Percentiles rank a stretch among this genome's conserved stretches.
These are phyloP conservation scores for Boletus semigastroideus DNA, from an alignment of 1,284 basidiomycete species.

Conservation along the genomic window DNA sequence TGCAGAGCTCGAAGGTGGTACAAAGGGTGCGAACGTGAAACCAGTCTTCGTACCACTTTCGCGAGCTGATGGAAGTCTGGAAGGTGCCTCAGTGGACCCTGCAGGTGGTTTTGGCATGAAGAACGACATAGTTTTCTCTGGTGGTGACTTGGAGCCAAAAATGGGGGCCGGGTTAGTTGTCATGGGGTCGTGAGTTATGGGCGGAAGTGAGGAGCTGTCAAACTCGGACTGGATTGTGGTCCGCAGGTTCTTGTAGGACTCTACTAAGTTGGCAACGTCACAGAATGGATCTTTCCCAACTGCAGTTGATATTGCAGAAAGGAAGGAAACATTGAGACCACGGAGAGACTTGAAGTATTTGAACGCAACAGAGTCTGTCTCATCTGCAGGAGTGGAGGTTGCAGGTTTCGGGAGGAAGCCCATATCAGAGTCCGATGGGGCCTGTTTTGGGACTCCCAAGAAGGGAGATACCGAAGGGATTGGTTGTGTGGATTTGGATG, in stretches of 20 bases:
- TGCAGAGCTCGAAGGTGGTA: conserved; percentile 23
- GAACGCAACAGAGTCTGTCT: conserved; percentile 39
- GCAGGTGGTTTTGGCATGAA: conserved; percentile 44
- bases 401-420: conserved; percentile 8
- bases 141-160: conserved; percentile 7
- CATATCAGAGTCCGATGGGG: conserved; percentile 4
- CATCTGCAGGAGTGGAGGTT: conserved; percentile 20
- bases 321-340: conserved; percentile 76
- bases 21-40: conserved; percentile 24
- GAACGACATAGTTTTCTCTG: conserved; percentile 28
- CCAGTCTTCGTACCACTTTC: conserved; percentile 22
- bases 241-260: conserved; percentile 65
- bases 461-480: conserved; percentile 16
- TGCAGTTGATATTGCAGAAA: conserved; percentile 59
- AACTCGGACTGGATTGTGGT: conserved; percentile 57
- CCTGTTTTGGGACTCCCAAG: conserved; percentile 4
- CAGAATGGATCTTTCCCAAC: conserved; percentile 75
- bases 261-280: conserved; percentile 62
- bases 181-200: conserved; percentile 3
- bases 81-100: conserved; percentile 6
- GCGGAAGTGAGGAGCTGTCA: conserved; percentile 35
- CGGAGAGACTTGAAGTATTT: conserved; percentile 76
- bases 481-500: conserved; percentile 6
- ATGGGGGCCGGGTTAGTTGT: conserved; percentile 10
- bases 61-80: conserved; percentile 1